Base-by-base conservation (phyloP, 257 asterid genomes). In the Cruciata laevipes region DNA sequence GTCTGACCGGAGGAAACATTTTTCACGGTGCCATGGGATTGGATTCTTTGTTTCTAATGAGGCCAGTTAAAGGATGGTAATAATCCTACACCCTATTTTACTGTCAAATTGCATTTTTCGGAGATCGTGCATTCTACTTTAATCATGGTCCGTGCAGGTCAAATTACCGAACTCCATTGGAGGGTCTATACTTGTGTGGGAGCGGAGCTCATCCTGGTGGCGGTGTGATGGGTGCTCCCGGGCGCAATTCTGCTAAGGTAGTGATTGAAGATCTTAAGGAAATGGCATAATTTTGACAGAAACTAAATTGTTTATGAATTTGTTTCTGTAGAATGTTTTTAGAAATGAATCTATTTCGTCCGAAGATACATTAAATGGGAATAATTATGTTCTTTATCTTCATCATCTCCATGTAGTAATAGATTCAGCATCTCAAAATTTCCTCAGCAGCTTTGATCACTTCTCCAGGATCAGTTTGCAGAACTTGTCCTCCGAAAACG, bases 161-260 rank as follows among this genome's bases (percentile, higher is more conserved):
- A 32, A 86, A 76, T 74, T 93, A 93, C 69, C 76, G 87, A 74
- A 93, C 97, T 17, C 98, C 98, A 16, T 42, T 93, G 51, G 75
- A 64, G 71, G 98, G 97, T 49, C 71, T 93, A 71, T 93, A 89
- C 72, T 74, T 89, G 69, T 89, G 98, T 49, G 98, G 98, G 14
- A 93, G 98, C 53, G 97, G 98, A 42, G 80, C 97, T 17, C 98
- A 93, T 80, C 98, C 98, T 0, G 98, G 97, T 42, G 98, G 98
- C 1, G 98, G 97, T 2, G 98, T 93, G 20, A 93, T 90, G 97
- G 98, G 94, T 16, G 95, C 95, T 52, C 92, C 98, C 0, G 98
- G 98, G 4, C 97, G 96, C 44, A 88, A 88, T 40, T 93, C 96
- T 56, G 97, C 98, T 0, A 81, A 47, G 6, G 90, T 77, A 40